Conservation (phyloP, 2,329 filamentous ascomycete genomes). For the Pyricularia sp. region DNA sequence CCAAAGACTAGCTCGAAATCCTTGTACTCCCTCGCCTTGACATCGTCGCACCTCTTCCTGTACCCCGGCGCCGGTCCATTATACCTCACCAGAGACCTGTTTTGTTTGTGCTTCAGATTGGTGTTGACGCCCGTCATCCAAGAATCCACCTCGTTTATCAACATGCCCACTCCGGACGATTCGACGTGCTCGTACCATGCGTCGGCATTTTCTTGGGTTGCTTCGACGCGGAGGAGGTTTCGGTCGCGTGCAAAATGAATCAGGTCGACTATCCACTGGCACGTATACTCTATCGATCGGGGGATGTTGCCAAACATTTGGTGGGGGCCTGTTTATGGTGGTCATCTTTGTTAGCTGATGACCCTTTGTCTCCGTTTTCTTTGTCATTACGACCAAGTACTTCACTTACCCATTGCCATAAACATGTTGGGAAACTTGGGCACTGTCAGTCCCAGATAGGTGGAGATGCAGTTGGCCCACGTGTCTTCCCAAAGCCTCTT, state of each 20-base stretch:
- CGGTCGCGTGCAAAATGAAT: slow-evolving; percentile 22
- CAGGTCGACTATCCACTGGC: slow-evolving; percentile 24
- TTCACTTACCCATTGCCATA: slow-evolving; percentile 1
- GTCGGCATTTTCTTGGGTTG: slow-evolving; percentile 26
- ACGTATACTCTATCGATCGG: slow-evolving; percentile 30
- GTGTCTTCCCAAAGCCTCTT: slow-evolving; percentile 16
- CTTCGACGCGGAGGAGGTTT: slow-evolving; percentile 25
- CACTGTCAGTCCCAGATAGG: slow-evolving; percentile 15
- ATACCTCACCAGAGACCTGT: slow-evolving; percentile 35
- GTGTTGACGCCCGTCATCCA: slow-evolving; percentile 49
- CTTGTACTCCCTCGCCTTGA: slow-evolving; percentile 17
- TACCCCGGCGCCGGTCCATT: slow-evolving; percentile 33
- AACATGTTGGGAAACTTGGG: slow-evolving; percentile 12
- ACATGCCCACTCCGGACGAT: slow-evolving; percentile 30
- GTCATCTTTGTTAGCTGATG: background rate
- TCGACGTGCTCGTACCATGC: slow-evolving; percentile 39
- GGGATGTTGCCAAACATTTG: slow-evolving; percentile 33
- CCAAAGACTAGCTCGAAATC: slow-evolving; percentile 8
- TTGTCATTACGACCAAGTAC: no score
- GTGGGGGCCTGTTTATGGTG: slow-evolving; percentile 34
- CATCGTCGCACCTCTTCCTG: slow-evolving; percentile 24
- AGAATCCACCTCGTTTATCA: slow-evolving; percentile 37
- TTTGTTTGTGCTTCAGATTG: slow-evolving; percentile 35
- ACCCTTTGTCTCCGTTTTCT: background rate
- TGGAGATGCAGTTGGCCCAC: slow-evolving; percentile 19